phyloP scores from a whole-genome alignment of 2,329 filamentous ascomycete genomes.

The Fusarium sp. region DNA sequence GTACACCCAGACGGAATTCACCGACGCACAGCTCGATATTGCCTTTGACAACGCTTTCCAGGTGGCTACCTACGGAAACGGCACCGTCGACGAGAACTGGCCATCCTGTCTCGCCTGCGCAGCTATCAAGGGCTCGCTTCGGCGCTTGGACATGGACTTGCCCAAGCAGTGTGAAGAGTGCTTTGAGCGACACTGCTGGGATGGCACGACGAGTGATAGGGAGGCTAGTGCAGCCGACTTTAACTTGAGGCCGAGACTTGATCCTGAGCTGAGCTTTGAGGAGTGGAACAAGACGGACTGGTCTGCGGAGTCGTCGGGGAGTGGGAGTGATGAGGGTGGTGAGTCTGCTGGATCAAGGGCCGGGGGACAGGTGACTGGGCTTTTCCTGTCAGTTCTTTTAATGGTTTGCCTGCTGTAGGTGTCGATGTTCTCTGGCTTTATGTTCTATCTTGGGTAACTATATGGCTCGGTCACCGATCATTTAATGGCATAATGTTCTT shows the following conservation, averaged over 20 bases:
- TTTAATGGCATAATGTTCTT: too few relatives aligned
- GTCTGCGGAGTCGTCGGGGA: background rate
- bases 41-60: conserved; percentile 74
- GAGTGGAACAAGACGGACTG: conserved; percentile 40
- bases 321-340: background rate
- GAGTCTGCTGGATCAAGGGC: conserved; percentile 1
- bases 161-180: conserved; percentile 41
- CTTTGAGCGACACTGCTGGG: conserved; percentile 43
- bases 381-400: background rate
- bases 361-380: background rate
- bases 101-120: conserved; percentile 82
- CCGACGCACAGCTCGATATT: conserved; percentile 36
- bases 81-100: conserved; percentile 75
- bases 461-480: too few relatives aligned
- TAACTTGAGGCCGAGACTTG: conserved; percentile 30
- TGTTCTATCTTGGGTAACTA: too few relatives aligned
- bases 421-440: background rate
- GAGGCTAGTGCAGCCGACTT: conserved; percentile 28
- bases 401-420: conserved; percentile 6
- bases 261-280: conserved; percentile 33
- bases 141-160: conserved; percentile 41
- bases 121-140: conserved; percentile 73
- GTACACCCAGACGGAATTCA: conserved; percentile 39
- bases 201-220: conserved; percentile 27
- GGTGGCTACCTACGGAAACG: conserved; percentile 80